These are phyloP conservation scores for Nissolia schottii DNA, from an alignment of 306 rosid species.

Conservation along the genomic window DNA sequence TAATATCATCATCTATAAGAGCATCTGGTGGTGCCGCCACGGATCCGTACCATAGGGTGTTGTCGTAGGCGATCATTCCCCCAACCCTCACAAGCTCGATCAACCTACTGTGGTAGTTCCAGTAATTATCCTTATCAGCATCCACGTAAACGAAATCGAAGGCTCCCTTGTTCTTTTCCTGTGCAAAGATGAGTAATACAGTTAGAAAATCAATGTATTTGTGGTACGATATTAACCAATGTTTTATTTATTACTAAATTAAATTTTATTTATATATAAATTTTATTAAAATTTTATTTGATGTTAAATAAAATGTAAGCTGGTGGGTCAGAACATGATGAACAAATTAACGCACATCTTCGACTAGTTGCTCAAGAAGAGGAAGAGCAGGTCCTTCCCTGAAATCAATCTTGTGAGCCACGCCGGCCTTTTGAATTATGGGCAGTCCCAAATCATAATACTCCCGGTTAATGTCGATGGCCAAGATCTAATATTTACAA, in stretches of 20 bases:
- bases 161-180: slow-evolving; percentile 49
- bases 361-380: slow-evolving; percentile 44
- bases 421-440: slow-evolving; percentile 52
- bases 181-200: not conserved
- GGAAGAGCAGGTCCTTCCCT: slow-evolving; percentile 82
- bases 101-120: slow-evolving; percentile 66
- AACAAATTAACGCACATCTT: slow-evolving; percentile 34
- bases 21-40: slow-evolving; percentile 71
- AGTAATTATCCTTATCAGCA: slow-evolving; percentile 69
- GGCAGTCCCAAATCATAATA: slow-evolving; percentile 66
- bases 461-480: slow-evolving; percentile 68
- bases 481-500: slow-evolving; percentile 49
- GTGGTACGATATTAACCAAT: no score
- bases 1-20: slow-evolving; percentile 47
- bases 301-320: no score
- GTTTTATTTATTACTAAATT: no score
- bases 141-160: slow-evolving; percentile 65
- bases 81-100: slow-evolving; percentile 64
- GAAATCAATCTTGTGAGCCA: slow-evolving; percentile 72
- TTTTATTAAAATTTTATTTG: no score
- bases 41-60: slow-evolving; percentile 70
- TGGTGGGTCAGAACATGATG: no score
- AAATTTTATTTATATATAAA: not conserved
- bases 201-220: no score
- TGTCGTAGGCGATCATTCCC: slow-evolving; percentile 68